phyloP scores from a whole-genome alignment of 2,329 filamentous ascomycete species.

The Ophiostoma sp. region DNA sequence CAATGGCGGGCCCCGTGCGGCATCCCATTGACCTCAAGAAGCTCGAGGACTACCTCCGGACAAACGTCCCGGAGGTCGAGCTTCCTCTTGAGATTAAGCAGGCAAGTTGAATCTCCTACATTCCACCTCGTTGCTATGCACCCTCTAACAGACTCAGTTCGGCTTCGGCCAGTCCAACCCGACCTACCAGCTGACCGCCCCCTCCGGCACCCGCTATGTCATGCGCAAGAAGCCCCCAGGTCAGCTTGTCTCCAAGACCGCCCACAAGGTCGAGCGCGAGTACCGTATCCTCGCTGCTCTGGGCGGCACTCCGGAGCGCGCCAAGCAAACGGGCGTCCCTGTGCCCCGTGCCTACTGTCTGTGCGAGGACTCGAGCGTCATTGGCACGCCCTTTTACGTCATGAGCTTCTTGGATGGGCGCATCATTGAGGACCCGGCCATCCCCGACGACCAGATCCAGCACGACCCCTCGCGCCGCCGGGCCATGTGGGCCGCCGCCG shows the following conservation, averaged over 20 bases:
- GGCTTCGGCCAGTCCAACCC: constrained; percentile 97
- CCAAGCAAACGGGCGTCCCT: constrained; percentile 67
- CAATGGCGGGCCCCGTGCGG: constrained; percentile 82
- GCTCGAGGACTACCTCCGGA: constrained; percentile 74
- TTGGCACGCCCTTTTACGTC: constrained; percentile 94
- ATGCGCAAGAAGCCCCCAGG: constrained; percentile 98
- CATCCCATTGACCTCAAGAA: constrained; percentile 84
- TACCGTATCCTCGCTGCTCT: constrained; percentile 87
- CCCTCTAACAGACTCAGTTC: constrained; percentile 60
- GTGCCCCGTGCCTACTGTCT: constrained; percentile 81
- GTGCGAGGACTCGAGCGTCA: constrained; percentile 76
- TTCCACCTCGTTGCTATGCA: constrained; percentile 4
- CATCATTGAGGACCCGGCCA: constrained; percentile 84
- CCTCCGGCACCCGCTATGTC: constrained; percentile 72
- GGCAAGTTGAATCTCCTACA: constrained; percentile 49
- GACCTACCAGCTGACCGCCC: constrained; percentile 84
- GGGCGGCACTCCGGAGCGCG: constrained; percentile 41
- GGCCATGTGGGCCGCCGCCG: constrained; percentile 82
- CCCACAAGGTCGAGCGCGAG: constrained; percentile 95
- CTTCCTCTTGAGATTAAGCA: constrained; percentile 86
- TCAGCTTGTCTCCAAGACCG: constrained; percentile 85
- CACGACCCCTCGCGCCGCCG: constrained; percentile 49
- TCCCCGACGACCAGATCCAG: constrained; percentile 61
- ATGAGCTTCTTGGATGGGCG: constrained; percentile 95
- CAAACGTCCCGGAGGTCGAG: constrained; percentile 80